These are phyloP conservation scores for Rosa hybrid DNA, from an alignment of 331 rosid genomes.

Conservation along the genomic window DNA sequence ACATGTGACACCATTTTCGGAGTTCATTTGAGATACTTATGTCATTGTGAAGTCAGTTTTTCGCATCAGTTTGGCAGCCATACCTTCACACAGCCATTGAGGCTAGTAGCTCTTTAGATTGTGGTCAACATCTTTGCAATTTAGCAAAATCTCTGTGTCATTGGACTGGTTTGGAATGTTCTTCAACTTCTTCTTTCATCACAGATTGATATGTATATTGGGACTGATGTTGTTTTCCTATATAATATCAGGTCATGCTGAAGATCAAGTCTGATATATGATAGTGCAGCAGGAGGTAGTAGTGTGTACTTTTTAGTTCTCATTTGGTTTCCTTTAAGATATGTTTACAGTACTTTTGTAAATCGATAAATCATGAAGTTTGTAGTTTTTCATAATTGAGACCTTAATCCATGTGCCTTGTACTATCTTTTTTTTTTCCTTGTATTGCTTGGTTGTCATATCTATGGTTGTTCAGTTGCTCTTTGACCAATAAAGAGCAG, in stretches of 20 bases:
- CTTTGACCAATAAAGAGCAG: neutral
- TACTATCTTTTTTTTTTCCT: neutral
- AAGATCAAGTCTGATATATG: slow-evolving; percentile 1
- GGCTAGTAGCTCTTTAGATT: no score
- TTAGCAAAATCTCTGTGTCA: no score
- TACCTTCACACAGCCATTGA: no score
- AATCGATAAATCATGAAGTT: neutral
- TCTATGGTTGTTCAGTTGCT: neutral
- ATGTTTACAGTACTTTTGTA: neutral
- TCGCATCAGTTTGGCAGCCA: no score
- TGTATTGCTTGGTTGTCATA: neutral
- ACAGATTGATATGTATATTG: neutral
- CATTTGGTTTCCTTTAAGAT: neutral
- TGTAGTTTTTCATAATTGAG: neutral
- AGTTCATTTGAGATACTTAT: no score
- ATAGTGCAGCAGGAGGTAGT: neutral
- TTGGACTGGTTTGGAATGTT: no score
- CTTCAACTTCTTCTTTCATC: no score
- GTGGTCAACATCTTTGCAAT: no score
- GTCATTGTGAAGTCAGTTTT: no score
- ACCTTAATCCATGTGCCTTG: neutral
- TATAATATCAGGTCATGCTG: slow-evolving; percentile 6
- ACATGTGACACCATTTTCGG: no score
- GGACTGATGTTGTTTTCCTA: neutral
- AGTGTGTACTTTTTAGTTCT: neutral